A percentile compares a stretch with the other conserved stretches of the same genome.
Conservation (phyloP, 2,329 filamentous ascomycete genomes). For the Aspergillus phoenicis region DNA sequence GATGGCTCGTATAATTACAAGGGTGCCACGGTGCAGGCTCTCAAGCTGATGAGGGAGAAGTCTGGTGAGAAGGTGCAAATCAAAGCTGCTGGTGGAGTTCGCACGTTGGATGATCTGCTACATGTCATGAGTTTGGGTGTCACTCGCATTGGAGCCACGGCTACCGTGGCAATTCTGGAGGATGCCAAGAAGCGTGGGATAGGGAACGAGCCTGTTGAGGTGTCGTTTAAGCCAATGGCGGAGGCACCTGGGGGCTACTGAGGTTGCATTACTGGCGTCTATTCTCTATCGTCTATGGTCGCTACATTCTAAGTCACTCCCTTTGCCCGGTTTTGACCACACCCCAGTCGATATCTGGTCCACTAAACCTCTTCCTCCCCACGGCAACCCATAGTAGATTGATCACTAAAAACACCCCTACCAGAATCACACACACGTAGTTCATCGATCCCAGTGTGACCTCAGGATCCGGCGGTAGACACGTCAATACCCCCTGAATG, state of each 20-base stretch:
- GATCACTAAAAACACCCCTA: not conserved
- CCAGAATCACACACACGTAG: not conserved
- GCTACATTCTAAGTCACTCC: not conserved
- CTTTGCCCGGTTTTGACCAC: too few species aligned
- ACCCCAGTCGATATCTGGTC: not conserved
- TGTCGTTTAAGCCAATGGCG: conserved; percentile 28
- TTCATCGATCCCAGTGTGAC: conserved; percentile 1
- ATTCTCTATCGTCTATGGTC: not conserved
- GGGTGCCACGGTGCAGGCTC: conserved; percentile 55
- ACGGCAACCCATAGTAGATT: not conserved
- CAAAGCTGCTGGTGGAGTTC: conserved; percentile 61
- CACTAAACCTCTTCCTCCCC: not conserved
- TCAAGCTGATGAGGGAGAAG: conserved; percentile 58
- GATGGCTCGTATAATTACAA: conserved; percentile 57
- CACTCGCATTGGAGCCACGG: conserved; percentile 59
- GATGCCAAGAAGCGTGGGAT: conserved; percentile 58
- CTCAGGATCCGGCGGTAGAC: not conserved
- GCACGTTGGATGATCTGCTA: conserved; percentile 60
- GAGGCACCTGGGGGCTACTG: conserved; percentile 22
- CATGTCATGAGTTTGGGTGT: conserved; percentile 58
- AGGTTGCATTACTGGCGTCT: not conserved
- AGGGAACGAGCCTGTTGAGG: conserved; percentile 32
- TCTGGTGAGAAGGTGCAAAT: conserved; percentile 52
- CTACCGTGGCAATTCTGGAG: conserved; percentile 57
- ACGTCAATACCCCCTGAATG: conserved; percentile 7